Base-by-base conservation (phyloP, 176 grass and related monocot genomes). In the Carex scoparia region DNA sequence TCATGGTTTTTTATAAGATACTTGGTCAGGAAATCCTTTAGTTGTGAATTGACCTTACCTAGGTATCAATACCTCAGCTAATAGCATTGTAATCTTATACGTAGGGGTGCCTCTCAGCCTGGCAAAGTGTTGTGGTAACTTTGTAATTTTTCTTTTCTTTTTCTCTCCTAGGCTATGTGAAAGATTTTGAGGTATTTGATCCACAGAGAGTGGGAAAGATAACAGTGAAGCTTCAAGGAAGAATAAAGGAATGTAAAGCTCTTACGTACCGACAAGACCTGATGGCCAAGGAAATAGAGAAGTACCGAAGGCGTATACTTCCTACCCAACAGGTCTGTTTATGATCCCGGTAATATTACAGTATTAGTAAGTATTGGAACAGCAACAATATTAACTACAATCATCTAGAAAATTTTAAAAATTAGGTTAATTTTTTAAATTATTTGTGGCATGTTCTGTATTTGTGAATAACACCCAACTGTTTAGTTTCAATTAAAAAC, bases 201-300 rank as follows among this genome's bases (percentile, higher is more conserved):
- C 93, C 88, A 38, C 88, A 90, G 30, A 94, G 95, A 89, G 91
- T 95, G n/a, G 95, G 95, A 15, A 94, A 83, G 90, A 93, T 95
- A 55, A 92, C 84, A 46, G 95, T 95, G 56, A 88, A 98, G 65
- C 88, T 95, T 85, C 76, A 93, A 70, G 91, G 95, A 23, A 89
- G 95, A 66, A 89, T 98, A 86, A 98, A 92, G 70, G 95, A 95
- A 69, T 93, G 93, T 62, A 92, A 91, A 88, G 90, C 90, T 86
- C 89, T 98, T 83, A 93, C 93, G 1, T 95, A 95, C 57, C 88
- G 93, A 67, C 89, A 98, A 61, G 95, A 95, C 79, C 61, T 95
- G 60, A 92, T 35, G 71, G 88, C 96, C 72, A 95, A 85, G 81
- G 91, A 98, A 53, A 95, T 98, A 48, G 96, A 98, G 82, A 67